Evolutionary conservation across 768 basidiomycete genomes (phyloP).

Genomic region (Lanmaoa rubissima): DNA sequence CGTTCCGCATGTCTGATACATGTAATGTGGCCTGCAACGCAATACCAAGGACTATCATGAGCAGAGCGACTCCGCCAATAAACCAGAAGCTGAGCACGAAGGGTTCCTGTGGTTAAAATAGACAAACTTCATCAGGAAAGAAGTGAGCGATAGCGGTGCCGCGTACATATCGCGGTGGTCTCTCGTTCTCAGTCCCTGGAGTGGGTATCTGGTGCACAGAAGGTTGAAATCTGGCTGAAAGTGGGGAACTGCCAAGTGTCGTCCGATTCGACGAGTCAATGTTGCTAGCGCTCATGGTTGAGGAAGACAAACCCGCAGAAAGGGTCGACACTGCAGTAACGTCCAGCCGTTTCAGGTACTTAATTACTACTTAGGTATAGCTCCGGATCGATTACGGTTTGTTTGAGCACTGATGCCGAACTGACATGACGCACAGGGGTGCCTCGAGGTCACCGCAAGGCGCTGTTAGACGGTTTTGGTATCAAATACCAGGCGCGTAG

Average conservation of each 20-base stretch:
- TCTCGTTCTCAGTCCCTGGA: conserved; percentile 32
- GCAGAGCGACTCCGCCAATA: conserved; percentile 37
- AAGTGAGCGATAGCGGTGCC: not conserved
- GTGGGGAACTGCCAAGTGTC: conserved; percentile 1
- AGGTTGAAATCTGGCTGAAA: conserved; percentile 40
- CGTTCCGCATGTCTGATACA: conserved; percentile 21
- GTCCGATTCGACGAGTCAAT: not conserved
- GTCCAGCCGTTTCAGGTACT: not conserved
- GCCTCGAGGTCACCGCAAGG: conserved; percentile 10
- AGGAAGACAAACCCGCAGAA: not conserved
- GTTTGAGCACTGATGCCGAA: not conserved
- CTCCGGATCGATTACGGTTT: not conserved
- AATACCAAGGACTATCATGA: conserved; percentile 39
- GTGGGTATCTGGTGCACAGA: conserved; percentile 51
- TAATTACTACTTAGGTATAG: not conserved
- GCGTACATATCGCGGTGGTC: conserved; percentile 45
- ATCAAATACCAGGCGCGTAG: not conserved
- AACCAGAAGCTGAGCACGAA: conserved; percentile 38
- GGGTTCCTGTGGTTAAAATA: conserved; percentile 24
- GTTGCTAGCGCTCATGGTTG: conserved; percentile 7
- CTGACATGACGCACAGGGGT: not conserved
- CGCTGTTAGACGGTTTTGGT: not conserved
- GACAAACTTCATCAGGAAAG: not conserved
- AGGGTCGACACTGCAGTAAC: not conserved
- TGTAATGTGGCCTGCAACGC: conserved; percentile 11